A percentile compares a stretch with the other conserved stretches of the same genome.
Evolutionary conservation across 179 eudicot genomes (phyloP).

Genomic region (Dionaea muscipula): DNA sequence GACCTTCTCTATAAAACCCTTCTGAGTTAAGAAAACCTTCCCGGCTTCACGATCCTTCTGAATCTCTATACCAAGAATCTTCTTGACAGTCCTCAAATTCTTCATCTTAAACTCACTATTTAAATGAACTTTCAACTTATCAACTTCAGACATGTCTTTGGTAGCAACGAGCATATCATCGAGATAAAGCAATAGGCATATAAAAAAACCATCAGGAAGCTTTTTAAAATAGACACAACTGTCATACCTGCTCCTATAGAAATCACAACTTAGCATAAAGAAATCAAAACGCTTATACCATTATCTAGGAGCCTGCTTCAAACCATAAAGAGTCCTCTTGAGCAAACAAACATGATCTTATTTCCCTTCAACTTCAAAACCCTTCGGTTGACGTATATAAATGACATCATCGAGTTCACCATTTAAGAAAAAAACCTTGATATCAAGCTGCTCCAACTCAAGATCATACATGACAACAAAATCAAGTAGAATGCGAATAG

Average conservation of each 20-base stretch:
- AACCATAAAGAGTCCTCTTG: conserved; percentile 11
- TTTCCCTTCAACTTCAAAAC: background rate
- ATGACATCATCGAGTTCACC: background rate
- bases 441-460: conserved; percentile 5
- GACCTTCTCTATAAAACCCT: conserved; percentile 4
- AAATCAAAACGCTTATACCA: conserved; percentile 8
- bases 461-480: background rate
- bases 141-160: background rate
- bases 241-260: background rate
- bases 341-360: conserved; percentile 7
- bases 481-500: background rate
- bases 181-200: conserved; percentile 1
- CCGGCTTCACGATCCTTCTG: too few relatives aligned
- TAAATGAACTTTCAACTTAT: background rate
- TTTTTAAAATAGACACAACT: conserved; percentile 6
- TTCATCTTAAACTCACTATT: too few relatives aligned
- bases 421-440: background rate
- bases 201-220: too few relatives aligned
- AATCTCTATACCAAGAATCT: too few relatives aligned
- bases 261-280: conserved; percentile 4
- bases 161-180: too few relatives aligned
- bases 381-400: conserved; percentile 8
- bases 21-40: too few relatives aligned
- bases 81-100: too few relatives aligned
- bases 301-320: conserved; percentile 9